These are phyloP conservation scores for Thielaviopsis populi DNA, from an alignment of 2,329 filamentous ascomycete species.

Conservation along the genomic window DNA sequence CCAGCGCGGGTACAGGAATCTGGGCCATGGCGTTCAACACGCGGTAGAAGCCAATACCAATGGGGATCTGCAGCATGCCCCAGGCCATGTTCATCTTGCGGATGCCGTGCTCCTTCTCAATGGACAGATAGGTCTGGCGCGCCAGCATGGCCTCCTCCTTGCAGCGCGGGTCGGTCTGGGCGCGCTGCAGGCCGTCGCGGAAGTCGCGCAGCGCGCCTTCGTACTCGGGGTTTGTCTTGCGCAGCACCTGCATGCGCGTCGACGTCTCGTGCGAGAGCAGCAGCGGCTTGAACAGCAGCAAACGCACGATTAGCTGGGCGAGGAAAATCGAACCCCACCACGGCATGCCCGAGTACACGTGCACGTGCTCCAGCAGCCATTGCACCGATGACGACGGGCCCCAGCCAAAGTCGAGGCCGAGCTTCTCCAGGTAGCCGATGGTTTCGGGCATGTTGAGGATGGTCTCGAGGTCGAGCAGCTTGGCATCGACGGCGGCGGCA, in stretches of 20 bases:
- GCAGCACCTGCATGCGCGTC: slow-evolving; percentile 46
- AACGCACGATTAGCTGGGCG: slow-evolving; percentile 50
- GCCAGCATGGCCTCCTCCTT: slow-evolving; percentile 18
- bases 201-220: slow-evolving; percentile 25
- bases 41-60: slow-evolving; percentile 71
- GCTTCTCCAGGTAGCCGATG: slow-evolving; percentile 65
- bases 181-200: slow-evolving; percentile 31
- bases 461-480: slow-evolving; percentile 22
- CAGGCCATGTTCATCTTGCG: slow-evolving; percentile 25
- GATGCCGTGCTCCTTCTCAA: slow-evolving; percentile 25
- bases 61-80: slow-evolving; percentile 38
- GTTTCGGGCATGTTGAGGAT: slow-evolving; percentile 49
- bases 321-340: slow-evolving; percentile 68
- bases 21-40: slow-evolving; percentile 57
- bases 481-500: slow-evolving; percentile 15
- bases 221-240: slow-evolving; percentile 36
- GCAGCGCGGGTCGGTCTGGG: slow-evolving; percentile 27
- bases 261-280: slow-evolving; percentile 44
- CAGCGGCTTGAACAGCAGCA: slow-evolving; percentile 50
- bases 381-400: slow-evolving; percentile 62
- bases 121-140: slow-evolving; percentile 21
- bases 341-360: slow-evolving; percentile 58
- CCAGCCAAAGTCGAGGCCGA: slow-evolving; percentile 79
- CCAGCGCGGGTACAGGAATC: slow-evolving; percentile 67
- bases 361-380: slow-evolving; percentile 65